Evolutionary conservation across 164 flowering plant genomes (phyloP).

Genomic region (Kalanchoe fedtschenkoi): DNA sequence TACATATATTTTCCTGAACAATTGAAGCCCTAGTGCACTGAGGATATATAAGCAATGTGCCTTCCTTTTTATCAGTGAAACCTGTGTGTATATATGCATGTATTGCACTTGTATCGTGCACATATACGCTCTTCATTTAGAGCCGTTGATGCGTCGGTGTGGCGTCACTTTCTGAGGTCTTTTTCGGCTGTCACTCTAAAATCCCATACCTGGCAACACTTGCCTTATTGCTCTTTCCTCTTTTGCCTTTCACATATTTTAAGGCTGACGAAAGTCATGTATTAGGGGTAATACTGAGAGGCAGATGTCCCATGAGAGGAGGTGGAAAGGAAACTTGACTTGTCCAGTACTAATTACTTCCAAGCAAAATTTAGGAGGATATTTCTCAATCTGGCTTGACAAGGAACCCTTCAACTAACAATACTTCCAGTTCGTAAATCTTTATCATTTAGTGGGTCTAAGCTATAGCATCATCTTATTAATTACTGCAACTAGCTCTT

Average conservation of each 20-base stretch:
- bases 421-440: not conserved
- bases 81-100: too few species aligned
- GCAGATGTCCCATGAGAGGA: not conserved
- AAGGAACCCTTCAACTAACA: slow-evolving; percentile 5
- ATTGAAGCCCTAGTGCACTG: too few species aligned
- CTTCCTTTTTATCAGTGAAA: not conserved
- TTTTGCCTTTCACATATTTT: slow-evolving; percentile 1
- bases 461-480: not conserved
- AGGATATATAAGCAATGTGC: too few species aligned
- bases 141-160: not conserved
- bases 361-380: slow-evolving; percentile 1
- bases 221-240: slow-evolving; percentile 3
- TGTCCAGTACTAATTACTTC: not conserved
- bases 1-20: too few species aligned
- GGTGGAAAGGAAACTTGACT: slow-evolving; percentile 4
- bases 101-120: too few species aligned
- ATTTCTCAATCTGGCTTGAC: not conserved
- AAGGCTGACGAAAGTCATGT: not conserved
- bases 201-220: not conserved
- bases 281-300: not conserved
- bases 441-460: not conserved
- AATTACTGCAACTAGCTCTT: not conserved
- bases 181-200: not conserved
- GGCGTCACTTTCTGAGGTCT: not conserved
- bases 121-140: not conserved